phyloP scores from a whole-genome alignment of 176 grass and related monocot species.

The Juncus effusus region DNA sequence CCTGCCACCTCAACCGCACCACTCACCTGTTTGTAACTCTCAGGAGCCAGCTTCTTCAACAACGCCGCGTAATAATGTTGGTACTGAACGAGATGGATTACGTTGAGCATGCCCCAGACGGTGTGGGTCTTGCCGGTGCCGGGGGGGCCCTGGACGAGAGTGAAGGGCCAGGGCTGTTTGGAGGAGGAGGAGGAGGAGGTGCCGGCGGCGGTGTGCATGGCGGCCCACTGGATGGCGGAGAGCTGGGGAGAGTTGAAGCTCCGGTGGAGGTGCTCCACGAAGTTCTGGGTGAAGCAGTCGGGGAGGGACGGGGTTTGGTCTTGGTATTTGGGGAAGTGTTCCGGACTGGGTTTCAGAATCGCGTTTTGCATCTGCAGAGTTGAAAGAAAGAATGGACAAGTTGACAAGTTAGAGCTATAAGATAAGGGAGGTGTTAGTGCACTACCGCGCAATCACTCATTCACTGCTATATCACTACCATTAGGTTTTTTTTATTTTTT shows the following conservation, averaged over 20 bases:
- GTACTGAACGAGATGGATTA: conserved; percentile 99
- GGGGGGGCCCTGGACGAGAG: conserved; percentile 92
- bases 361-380: conserved; percentile 89
- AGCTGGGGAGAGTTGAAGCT: conserved; percentile 86
- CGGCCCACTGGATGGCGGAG: conserved; percentile 99
- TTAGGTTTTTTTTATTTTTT: too few species aligned
- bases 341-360: conserved; percentile 93
- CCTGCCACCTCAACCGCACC: conserved; percentile 48
- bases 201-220: conserved; percentile 95
- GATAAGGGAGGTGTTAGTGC: too few species aligned
- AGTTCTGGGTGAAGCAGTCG: conserved; percentile 92
- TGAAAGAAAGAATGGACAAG: conserved; percentile 12
- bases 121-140: conserved; percentile 99
- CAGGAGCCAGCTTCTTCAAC: conserved; percentile 96
- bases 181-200: conserved; percentile 72
- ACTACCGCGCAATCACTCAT: too few species aligned
- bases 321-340: conserved; percentile 94
- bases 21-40: conserved; percentile 91
- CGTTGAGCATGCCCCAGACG: conserved; percentile 99
- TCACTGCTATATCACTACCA: too few species aligned
- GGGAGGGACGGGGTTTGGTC: conserved; percentile 89
- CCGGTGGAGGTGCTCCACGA: conserved; percentile 71
- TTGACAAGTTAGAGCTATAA: not conserved
- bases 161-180: conserved; percentile 99
- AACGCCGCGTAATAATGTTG: conserved; percentile 96